These are phyloP conservation scores for Umbelopsis sp. DNA, from an alignment of 192 early-diverging fungal genomes.

Conservation along the genomic window DNA sequence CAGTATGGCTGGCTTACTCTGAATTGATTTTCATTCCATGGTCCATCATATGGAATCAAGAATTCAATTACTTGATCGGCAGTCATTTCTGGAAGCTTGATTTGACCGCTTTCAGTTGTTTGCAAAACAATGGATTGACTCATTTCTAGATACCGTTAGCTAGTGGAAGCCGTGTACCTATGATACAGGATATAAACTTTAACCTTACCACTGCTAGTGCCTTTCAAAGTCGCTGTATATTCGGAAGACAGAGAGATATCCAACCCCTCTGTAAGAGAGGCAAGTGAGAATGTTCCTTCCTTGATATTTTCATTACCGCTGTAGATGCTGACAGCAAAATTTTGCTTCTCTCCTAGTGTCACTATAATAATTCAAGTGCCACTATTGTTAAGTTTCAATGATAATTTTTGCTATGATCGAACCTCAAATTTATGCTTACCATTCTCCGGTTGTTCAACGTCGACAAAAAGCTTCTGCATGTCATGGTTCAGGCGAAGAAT, in stretches of 20 bases:
- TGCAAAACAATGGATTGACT: constrained; percentile 24
- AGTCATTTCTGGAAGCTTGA: constrained; percentile 38
- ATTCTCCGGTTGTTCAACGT: constrained; percentile 36
- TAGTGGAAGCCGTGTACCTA: not conserved
- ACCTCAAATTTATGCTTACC: constrained; percentile 17
- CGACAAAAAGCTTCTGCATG: constrained; percentile 36
- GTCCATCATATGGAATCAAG: constrained; percentile 45
- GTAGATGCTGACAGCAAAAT: constrained; percentile 37
- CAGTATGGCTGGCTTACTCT: constrained; percentile 36
- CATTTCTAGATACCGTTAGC: not conserved
- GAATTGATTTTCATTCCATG: constrained; percentile 40
- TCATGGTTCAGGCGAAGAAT: constrained; percentile 51
- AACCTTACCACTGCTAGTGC: not conserved
- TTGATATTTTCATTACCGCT: constrained; percentile 18
- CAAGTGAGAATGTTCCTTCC: constrained; percentile 31
- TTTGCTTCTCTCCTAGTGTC: constrained; percentile 39
- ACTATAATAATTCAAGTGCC: constrained; percentile 20
- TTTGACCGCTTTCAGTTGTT: constrained; percentile 39
- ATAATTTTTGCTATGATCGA: no score
- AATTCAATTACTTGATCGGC: constrained; percentile 44
- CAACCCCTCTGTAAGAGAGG: constrained; percentile 40
- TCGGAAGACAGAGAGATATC: constrained; percentile 20
- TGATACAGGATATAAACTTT: not conserved
- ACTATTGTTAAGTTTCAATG: no score
- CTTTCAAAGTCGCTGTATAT: constrained; percentile 29